Percentiles rank a stretch among this genome's conserved stretches.
Evolutionary conservation across 73 alveolate genomes (phyloP).

Genomic region (Breviolum minutum): DNA sequence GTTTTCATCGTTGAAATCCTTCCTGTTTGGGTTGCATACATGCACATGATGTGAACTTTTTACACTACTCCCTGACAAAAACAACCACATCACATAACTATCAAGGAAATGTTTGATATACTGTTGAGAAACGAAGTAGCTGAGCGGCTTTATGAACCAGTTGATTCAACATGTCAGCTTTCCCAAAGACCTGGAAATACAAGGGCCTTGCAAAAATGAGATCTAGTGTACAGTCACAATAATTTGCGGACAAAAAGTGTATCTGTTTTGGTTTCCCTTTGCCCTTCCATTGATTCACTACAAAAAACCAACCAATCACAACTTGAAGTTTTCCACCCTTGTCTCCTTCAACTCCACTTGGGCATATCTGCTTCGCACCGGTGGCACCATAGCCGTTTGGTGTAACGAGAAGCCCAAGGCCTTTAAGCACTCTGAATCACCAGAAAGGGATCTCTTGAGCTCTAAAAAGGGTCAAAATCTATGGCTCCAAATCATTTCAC

Average conservation of each 20-base stretch:
- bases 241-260: too few species aligned
- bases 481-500: too few species aligned
- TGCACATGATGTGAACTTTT: not conserved
- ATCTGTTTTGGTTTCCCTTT: not conserved
- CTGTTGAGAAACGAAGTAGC: too few species aligned
- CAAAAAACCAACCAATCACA: not conserved
- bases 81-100: not conserved
- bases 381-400: too few species aligned
- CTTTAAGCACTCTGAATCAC: too few species aligned
- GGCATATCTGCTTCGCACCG: not conserved
- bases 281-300: not conserved
- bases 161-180: not conserved
- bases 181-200: not conserved
- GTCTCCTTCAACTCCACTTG: not conserved
- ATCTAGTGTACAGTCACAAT: not conserved
- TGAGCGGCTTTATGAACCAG: too few species aligned
- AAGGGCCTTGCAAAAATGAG: not conserved
- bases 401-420: too few species aligned
- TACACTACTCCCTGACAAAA: not conserved
- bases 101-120: not conserved
- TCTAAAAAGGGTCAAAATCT: too few species aligned
- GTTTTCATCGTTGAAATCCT: too few species aligned
- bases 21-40: not conserved
- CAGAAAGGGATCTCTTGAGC: too few species aligned
- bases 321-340: not conserved